Evolutionary conservation across 2,329 filamentous ascomycete genomes (phyloP), one percentile per base, ranked within the genome.

Genomic region (Decorospora gaudefroyi): DNA sequence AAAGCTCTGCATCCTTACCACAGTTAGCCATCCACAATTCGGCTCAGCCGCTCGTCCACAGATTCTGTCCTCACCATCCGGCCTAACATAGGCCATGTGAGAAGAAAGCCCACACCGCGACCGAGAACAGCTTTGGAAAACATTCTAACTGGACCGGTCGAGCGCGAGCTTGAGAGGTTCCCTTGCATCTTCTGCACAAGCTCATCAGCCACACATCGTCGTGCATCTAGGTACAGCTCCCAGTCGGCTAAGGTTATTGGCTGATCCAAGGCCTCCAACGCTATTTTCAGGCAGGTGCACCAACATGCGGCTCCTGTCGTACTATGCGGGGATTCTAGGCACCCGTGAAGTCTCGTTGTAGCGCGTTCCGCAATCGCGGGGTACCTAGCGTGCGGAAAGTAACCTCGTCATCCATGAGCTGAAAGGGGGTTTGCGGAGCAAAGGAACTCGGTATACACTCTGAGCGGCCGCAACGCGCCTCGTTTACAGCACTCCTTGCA

Each of bases 241-340:
- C 34, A 28, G 22, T 29, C 29, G 21, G 26, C 18, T 4, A 31
- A 30, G 23, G 19, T 27, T 12, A 42, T 31, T 23, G 26, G 26
- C 53, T 49, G 55, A 53, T 52, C 32, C 32, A 3, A 9, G 8
- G n/a, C 9, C 4, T 2, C 15, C 9, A 36, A 9, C 16, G 22
- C 12, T 17, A 11, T 30, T 18, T 36, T 30, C 41, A 36, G 45
- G 25, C 35, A 37, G 40, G 41, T 43, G 52, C 36, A 45, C 42
- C 12, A 23, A 41, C 37, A 49, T 59, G 59, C 57, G 59, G 59
- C 57, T 62, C 57, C 50, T 42, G 37, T 25, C 31, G 26, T 42
- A 46, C 41, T 43, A 55, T 53, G 53, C 47, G 59, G 55, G 52
- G 49, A 45, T 53, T 50, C 53, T 36, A 46, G 40, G 49, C 46